These are phyloP conservation scores for Populus tomentosa DNA, from an alignment of 441 rosid genomes.

Conservation along the genomic window DNA sequence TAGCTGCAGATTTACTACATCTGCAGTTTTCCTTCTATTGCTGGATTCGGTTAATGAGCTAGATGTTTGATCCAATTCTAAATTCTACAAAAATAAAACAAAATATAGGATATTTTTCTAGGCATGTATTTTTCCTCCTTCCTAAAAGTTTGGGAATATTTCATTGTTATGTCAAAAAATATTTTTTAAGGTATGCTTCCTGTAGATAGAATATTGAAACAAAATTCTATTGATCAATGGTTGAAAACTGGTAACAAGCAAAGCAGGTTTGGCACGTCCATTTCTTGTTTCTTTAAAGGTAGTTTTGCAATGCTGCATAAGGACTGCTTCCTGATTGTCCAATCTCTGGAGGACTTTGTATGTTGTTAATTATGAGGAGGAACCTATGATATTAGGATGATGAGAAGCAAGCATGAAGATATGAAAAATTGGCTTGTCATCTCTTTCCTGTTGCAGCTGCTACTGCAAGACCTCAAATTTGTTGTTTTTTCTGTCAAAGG, in stretches of 20 bases:
- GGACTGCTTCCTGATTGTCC: background rate
- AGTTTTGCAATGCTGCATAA: background rate
- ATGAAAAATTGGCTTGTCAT: no score
- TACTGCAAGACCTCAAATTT: background rate
- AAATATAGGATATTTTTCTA: background rate
- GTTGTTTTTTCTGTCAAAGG: background rate
- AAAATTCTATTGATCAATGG: background rate
- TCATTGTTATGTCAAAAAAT: background rate
- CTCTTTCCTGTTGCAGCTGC: background rate
- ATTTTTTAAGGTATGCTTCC: background rate
- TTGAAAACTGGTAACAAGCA: background rate
- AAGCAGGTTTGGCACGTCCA: background rate
- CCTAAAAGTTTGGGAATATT: background rate
- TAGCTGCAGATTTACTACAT: background rate
- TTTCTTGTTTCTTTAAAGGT: background rate
- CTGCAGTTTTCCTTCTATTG: background rate
- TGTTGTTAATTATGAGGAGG: no score
- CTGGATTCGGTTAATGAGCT: background rate
- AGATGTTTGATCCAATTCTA: background rate
- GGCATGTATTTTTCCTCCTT: background rate
- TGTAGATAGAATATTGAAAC: background rate
- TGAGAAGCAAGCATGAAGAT: no score
- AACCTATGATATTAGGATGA: no score
- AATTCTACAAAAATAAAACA: background rate
- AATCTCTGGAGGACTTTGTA: no score